These are phyloP conservation scores for Noccaea bulbosa DNA, from an alignment of 345 rosid species.

Conservation along the genomic window DNA sequence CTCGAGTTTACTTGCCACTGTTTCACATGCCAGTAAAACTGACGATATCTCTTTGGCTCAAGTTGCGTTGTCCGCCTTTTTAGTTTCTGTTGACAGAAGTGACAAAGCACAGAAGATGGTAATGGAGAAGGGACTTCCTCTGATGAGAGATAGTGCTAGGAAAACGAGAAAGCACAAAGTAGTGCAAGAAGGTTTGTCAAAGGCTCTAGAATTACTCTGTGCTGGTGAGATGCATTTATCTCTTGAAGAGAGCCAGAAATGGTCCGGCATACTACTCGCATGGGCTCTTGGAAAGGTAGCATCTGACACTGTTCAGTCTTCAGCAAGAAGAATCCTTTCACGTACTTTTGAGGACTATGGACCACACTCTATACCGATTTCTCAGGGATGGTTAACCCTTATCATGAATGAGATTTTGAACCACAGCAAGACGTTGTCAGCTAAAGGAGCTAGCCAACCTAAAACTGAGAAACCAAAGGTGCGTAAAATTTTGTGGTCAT, in stretches of 20 bases:
- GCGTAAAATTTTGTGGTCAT: slow-evolving; percentile 29
- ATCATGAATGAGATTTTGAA: slow-evolving; percentile 65
- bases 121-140: slow-evolving; percentile 83
- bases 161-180: slow-evolving; percentile 64
- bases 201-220: slow-evolving; percentile 79
- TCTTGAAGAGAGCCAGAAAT: slow-evolving; percentile 90
- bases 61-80: slow-evolving; percentile 86
- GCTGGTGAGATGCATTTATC: slow-evolving; percentile 66
- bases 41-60: slow-evolving; percentile 82
- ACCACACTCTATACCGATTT: slow-evolving; percentile 73
- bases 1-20: slow-evolving; percentile 81
- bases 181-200: slow-evolving; percentile 86
- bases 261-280: slow-evolving; percentile 82
- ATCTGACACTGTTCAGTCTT: slow-evolving; percentile 62
- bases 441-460: slow-evolving; percentile 61
- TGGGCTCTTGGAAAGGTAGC: slow-evolving; percentile 77
- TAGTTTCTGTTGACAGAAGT: slow-evolving; percentile 85
- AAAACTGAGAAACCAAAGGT: slow-evolving; percentile 76
- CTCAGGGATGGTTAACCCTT: slow-evolving; percentile 95
- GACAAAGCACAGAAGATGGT: slow-evolving; percentile 62
- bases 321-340: slow-evolving; percentile 81
- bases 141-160: slow-evolving; percentile 81
- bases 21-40: slow-evolving; percentile 76
- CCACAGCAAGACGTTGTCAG: slow-evolving; percentile 57
- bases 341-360: slow-evolving; percentile 80